phyloP scores from a whole-genome alignment of 1,284 basidiomycete genomes.

The Moesziomyces antarcticus region DNA sequence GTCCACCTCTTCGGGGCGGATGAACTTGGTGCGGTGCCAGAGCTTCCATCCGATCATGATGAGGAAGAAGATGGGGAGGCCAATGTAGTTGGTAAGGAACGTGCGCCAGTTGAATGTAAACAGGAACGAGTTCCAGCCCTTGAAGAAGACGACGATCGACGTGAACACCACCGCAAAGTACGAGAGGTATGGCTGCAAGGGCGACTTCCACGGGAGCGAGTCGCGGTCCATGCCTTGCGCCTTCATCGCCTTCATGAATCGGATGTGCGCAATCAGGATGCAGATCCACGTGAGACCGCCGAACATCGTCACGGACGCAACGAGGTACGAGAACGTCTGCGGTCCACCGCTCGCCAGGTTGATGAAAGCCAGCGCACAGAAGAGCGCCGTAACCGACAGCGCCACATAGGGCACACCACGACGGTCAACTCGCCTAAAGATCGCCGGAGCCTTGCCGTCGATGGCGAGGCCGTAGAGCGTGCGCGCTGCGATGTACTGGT shows the following conservation, averaged over 20 bases:
- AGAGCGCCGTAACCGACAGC: constrained; percentile 73
- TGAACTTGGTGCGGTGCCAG: constrained; percentile 40
- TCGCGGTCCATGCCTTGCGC: constrained; percentile 78
- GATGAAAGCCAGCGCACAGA: constrained; percentile 75
- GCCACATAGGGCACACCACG: constrained; percentile 70
- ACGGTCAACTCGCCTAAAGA: constrained; percentile 72
- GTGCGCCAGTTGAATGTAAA: constrained; percentile 80
- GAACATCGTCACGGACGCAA: constrained; percentile 44
- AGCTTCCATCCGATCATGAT: constrained; percentile 60
- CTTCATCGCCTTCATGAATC: constrained; percentile 80
- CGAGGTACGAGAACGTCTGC: constrained; percentile 55
- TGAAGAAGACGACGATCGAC: constrained; percentile 76
- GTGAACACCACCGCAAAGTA: constrained; percentile 74
- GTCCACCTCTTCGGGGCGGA: constrained; percentile 55
- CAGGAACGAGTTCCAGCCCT: constrained; percentile 72
- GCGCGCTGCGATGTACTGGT: constrained; percentile 72
- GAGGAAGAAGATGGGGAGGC: constrained; percentile 55
- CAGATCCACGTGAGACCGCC: constrained; percentile 73
- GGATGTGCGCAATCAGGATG: constrained; percentile 81
- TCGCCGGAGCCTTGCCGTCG: constrained; percentile 71
- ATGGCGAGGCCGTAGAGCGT: constrained; percentile 72
- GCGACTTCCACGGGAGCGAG: constrained; percentile 72
- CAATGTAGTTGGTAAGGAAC: constrained; percentile 71
- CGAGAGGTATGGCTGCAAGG: constrained; percentile 68
- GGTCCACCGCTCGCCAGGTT: constrained; percentile 74